Evolutionary conservation across 1,139 yeast species (phyloP).

Genomic region (Debaryomyces udenii): DNA sequence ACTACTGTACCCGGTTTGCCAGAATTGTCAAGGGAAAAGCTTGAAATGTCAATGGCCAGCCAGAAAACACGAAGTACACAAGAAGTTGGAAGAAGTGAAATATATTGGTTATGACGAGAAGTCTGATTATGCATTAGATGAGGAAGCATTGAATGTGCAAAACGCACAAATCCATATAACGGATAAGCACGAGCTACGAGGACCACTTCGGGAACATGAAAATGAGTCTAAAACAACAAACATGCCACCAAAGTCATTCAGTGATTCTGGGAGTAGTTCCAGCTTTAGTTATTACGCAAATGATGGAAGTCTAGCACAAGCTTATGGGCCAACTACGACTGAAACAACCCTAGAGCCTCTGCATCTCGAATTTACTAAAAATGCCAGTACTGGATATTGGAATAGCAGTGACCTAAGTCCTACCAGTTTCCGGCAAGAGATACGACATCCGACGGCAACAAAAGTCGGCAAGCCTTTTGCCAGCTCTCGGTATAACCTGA

Average conservation of each 20-base stretch:
- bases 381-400: too few relatives aligned
- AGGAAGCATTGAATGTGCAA: not conserved
- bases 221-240: too few relatives aligned
- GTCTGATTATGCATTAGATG: not conserved
- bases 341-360: too few relatives aligned
- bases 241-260: not conserved
- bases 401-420: too few relatives aligned
- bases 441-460: conserved; percentile 2
- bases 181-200: too few relatives aligned
- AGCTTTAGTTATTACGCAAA: too few relatives aligned
- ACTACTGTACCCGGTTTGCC: conserved; percentile 37
- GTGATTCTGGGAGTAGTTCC: not conserved
- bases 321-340: too few relatives aligned
- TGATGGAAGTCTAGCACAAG: too few relatives aligned
- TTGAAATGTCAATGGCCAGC: conserved; percentile 39
- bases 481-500: conserved; percentile 4
- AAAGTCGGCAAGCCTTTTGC: conserved; percentile 1
- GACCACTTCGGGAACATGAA: too few relatives aligned
- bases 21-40: conserved; percentile 29
- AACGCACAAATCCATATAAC: not conserved
- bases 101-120: conserved; percentile 24
- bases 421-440: not conserved
- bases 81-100: conserved; percentile 29
- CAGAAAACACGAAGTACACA: conserved; percentile 29
- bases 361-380: too few relatives aligned